phyloP scores from a whole-genome alignment of 768 basidiomycete species.

The Lentinula sp. region DNA sequence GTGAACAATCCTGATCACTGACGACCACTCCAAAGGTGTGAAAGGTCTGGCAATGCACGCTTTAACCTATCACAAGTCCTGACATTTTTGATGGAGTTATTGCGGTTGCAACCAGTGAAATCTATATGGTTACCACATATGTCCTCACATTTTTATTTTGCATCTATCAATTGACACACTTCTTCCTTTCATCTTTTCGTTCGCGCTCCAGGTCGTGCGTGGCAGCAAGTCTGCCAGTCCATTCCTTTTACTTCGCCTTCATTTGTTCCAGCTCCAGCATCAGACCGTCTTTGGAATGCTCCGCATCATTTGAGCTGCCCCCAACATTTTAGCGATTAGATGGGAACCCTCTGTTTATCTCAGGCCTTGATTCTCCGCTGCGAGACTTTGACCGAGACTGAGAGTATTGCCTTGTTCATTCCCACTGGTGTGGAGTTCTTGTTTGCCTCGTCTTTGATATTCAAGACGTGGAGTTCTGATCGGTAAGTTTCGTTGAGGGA shows the following conservation, averaged over 20 bases:
- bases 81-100: not conserved
- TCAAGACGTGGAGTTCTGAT: conserved; percentile 39
- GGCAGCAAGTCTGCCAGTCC: conserved; percentile 4
- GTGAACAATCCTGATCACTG: no score
- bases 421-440: conserved; percentile 60
- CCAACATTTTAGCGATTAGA: conserved; percentile 10
- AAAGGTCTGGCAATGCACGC: no score
- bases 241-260: conserved; percentile 2
- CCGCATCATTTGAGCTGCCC: not conserved
- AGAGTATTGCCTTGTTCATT: conserved; percentile 50
- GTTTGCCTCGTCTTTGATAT: conserved; percentile 46
- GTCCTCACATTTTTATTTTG: not conserved
- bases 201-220: not conserved
- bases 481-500: conserved; percentile 32
- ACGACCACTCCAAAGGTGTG: no score
- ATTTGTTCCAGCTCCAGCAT: not conserved
- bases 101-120: not conserved
- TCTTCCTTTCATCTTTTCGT: not conserved
- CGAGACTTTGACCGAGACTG: conserved; percentile 36
- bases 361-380: conserved; percentile 69
- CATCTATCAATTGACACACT: not conserved
- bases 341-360: conserved; percentile 63
- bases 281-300: not conserved
- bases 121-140: not conserved
- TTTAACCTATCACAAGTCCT: not conserved